Base-by-base conservation (phyloP, 768 basidiomycete species). In the Mycena crocata region DNA sequence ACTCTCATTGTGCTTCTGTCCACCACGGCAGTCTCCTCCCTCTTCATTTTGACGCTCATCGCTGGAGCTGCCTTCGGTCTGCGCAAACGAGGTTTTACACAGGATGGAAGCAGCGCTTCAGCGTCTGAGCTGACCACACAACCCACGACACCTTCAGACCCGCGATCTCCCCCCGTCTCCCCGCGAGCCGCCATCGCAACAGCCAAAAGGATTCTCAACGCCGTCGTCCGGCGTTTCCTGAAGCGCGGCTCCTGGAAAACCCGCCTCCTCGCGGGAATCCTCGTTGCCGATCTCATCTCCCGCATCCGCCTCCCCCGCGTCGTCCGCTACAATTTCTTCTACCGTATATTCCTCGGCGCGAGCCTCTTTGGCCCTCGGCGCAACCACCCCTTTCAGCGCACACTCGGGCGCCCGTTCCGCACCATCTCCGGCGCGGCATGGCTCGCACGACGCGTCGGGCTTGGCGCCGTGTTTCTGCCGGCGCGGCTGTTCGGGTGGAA, bases 231-330 rank as follows among this genome's bases (percentile, higher is more conserved):
- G 10, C 30, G n/a, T n/a, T n/a, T 21, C 13, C 49, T 51, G 21
- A 40, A n/a, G 8, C 46, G 49, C 49, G 37, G 49, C 24, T 23
- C 30, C 35, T 31, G 58, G 24, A 61, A 50, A 24, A 28, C 30
- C 32, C 42, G 52, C 32, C 15, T 46, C 21, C 51, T 56, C 14
- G 5, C 23, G 23, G 7, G 24, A 5, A 8, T 57, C 26, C 7
- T 64, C 24, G 7, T 48, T 13, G 24, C 23, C 62, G 52, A 63
- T 3, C 34, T 31, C 44, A 46, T 63, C 31, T 63, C 62, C 19
- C 62, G 62, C 62, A 37, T 63, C 39, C 62, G 52, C 23, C 61
- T 62, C 32, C 61, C 61, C 31, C 51, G 51, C 14, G 44, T n/a
- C 24, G 45, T 64, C 7, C 61, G 61, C 50, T 45, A 62, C 54